Conservation (phyloP, 2,329 filamentous ascomycete species). For the Aspergillus ochraceus region DNA sequence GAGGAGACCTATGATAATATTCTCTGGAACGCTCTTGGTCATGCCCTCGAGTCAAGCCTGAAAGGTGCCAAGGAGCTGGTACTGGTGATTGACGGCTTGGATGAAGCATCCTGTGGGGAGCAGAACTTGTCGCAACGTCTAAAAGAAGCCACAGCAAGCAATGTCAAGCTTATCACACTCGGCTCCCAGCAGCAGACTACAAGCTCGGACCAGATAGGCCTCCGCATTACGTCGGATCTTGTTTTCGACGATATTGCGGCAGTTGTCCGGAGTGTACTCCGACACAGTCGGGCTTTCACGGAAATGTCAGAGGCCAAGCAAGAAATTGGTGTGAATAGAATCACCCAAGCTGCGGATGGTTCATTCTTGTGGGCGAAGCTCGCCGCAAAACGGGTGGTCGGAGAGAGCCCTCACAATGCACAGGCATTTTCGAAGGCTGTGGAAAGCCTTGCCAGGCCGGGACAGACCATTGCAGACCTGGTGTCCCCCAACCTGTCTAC, state of each 20-base stretch:
- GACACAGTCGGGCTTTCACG: constrained; percentile 23
- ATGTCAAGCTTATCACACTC: constrained; percentile 33
- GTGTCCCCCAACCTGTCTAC: constrained; percentile 28
- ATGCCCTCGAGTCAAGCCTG: constrained; percentile 28
- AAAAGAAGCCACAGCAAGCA: constrained; percentile 18
- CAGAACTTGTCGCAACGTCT: constrained; percentile 29
- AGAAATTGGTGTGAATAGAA: constrained; percentile 32
- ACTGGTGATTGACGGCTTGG: constrained; percentile 40
- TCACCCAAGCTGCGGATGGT: constrained; percentile 35
- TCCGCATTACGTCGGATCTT: constrained; percentile 33
- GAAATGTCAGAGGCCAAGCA: constrained; percentile 32
- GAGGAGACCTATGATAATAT: constrained; percentile 35
- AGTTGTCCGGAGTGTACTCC: constrained; percentile 32
- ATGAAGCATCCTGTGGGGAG: constrained; percentile 36
- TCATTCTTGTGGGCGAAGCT: constrained; percentile 45
- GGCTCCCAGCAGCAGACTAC: constrained; percentile 23
- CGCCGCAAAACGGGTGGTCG: constrained; percentile 29
- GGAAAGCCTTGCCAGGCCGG: constrained; percentile 26
- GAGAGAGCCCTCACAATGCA: constrained; percentile 21
- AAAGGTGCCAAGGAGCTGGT: constrained; percentile 36
- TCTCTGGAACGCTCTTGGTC: constrained; percentile 36
- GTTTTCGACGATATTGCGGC: constrained; percentile 39
- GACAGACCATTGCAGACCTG: constrained; percentile 32
- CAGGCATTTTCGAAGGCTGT: constrained; percentile 31
- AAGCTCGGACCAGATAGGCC: constrained; percentile 11